These are phyloP conservation scores for Hericium erinaceus DNA, from an alignment of 768 basidiomycete species.

Conservation along the genomic window DNA sequence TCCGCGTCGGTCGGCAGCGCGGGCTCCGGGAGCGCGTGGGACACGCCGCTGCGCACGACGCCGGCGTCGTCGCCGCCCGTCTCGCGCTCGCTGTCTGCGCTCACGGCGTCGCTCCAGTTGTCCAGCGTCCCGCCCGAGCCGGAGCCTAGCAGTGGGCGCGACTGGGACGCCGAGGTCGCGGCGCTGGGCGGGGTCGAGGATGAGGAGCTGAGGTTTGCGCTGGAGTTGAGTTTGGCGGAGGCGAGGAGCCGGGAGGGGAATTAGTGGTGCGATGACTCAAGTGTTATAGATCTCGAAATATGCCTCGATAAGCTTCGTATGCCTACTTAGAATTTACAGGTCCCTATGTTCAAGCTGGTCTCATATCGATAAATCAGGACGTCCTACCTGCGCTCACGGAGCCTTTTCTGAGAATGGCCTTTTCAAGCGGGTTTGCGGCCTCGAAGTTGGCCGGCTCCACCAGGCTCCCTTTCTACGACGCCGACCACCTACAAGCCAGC, in stretches of 20 bases:
- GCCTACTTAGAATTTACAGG: too few species aligned
- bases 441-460: too few species aligned
- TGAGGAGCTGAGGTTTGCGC: slow-evolving; percentile 11
- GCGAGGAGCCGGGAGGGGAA: slow-evolving; percentile 7
- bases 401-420: too few species aligned
- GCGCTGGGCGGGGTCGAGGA: slow-evolving; percentile 8
- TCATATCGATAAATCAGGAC: too few species aligned
- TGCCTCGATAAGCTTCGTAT: too few species aligned
- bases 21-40: slow-evolving; percentile 20
- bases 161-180: slow-evolving; percentile 4
- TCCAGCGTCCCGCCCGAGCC: background rate
- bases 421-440: too few species aligned
- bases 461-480: too few species aligned
- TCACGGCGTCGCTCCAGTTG: background rate
- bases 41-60: slow-evolving; percentile 18
- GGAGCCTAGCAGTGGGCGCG: background rate
- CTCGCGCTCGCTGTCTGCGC: background rate
- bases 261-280: background rate
- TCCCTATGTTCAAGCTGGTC: too few species aligned
- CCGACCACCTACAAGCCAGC: too few species aligned
- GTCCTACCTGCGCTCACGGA: too few species aligned
- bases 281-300: too few species aligned
- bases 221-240: slow-evolving; percentile 13
- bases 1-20: slow-evolving; percentile 12
- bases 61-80: slow-evolving; percentile 8